Evolutionary conservation across 1,139 yeast species (phyloP), one percentile per base, ranked within the genome.

Genomic region (Yamadazyma triangularis): DNA sequence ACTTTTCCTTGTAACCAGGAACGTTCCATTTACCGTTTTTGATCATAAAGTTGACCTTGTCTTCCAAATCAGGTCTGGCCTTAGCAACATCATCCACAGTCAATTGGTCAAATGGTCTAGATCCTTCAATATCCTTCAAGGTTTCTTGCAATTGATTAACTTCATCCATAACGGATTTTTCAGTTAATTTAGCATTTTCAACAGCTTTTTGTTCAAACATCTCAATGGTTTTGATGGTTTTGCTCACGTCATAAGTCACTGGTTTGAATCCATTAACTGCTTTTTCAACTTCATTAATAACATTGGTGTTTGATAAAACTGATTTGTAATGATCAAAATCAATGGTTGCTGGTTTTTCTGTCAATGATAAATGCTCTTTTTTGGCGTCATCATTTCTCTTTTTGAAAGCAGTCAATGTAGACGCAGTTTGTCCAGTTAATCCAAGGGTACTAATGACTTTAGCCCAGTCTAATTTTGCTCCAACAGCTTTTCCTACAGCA

Each of bases 371-470:
- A 51, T 84, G 68, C 56, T 76, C 76, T 69, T 87, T 83, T 71
- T 88, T 83, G 50, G 98, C 97, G 60, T 91, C 98, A 54, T 91
- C 97, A 65, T 87, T 83, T 77, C 99, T 85, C 84, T 93, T 91
- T 73, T 89, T 91, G 83, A 91, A 91, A 26, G 94, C 77, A 36
- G 91, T 77, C 58, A 91, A 73, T 27, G 95, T 78, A 36, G 86
- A 60, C 41, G 96, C 94, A 44, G 98, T 91, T 57, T 82, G 68
- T 41, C 98, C 98, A 41, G 95, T 79, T 60, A 91, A 77, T 39
- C 96, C 96, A 58, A 91, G 77, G 47, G 91, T 79, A 49, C 93
- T 71, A 57, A 86, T 77, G 57, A 91, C 80, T 69, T 82, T 80
- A 58, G 93, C 79, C 96, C 97, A 91, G 76, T 91, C 94, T 64